A percentile compares a stretch with the other conserved stretches of the same genome.
Conservation (phyloP, 352 stramenopile genomes). For the Detonula confervacea region DNA sequence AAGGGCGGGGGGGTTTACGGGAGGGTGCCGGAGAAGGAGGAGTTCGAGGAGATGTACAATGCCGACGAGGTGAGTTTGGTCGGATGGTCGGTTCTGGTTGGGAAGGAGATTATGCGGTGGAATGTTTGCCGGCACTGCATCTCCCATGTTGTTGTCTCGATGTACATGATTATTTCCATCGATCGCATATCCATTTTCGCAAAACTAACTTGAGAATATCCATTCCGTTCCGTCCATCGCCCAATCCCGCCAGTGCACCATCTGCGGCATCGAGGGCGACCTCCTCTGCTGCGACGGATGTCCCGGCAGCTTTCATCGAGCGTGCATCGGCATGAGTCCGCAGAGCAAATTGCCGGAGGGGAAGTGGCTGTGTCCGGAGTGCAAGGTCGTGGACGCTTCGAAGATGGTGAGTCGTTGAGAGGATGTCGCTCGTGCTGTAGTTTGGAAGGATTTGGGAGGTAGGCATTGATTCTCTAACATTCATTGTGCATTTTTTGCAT, state of each 20-base stretch:
- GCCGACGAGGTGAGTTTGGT: slow-evolving; percentile 58
- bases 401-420: slow-evolving; percentile 47
- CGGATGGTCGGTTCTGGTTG: too few species aligned
- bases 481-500: not conserved
- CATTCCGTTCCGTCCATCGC: too few species aligned
- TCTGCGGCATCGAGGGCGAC: slow-evolving; percentile 80
- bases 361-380: slow-evolving; percentile 83
- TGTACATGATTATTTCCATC: too few species aligned
- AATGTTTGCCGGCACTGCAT: too few species aligned
- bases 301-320: slow-evolving; percentile 70
- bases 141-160: too few species aligned
- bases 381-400: slow-evolving; percentile 65
- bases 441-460: too few species aligned
- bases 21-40: slow-evolving; percentile 36
- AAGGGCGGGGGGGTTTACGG: slow-evolving; percentile 34
- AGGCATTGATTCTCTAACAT: not conserved
- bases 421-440: not conserved
- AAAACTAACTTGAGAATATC: too few species aligned
- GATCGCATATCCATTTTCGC: too few species aligned
- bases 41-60: slow-evolving; percentile 76
- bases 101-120: too few species aligned
- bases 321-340: slow-evolving; percentile 54
- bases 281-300: slow-evolving; percentile 85
- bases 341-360: slow-evolving; percentile 61
- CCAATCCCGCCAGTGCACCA: slow-evolving; percentile 58